A percentile compares a stretch with the other conserved stretches of the same genome.
phyloP scores from a whole-genome alignment of 1,284 basidiomycete species.

The Ceratorhiza oryzae-sativae region DNA sequence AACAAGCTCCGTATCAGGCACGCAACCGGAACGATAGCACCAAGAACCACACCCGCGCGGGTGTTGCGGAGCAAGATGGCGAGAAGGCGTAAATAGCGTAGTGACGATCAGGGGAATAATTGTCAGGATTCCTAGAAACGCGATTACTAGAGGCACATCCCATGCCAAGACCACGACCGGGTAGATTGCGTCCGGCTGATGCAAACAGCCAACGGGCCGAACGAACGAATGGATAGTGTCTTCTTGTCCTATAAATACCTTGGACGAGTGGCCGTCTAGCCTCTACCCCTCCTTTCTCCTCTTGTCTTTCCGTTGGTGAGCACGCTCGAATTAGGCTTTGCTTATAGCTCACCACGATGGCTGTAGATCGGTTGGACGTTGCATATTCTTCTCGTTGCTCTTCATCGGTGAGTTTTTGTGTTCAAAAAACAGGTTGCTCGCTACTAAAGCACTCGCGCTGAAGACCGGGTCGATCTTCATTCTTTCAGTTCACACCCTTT shows the following conservation, averaged over 20 bases:
- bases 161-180: conserved; percentile 15
- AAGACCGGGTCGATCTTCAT: conserved; percentile 39
- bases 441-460: neutral
- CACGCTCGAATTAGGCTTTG: neutral
- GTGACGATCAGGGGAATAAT: neutral
- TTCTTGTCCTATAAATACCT: conserved; percentile 13
- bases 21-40: no score
- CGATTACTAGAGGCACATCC: neutral
- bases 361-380: conserved; percentile 33
- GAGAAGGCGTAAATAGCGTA: neutral
- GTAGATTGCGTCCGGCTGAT: neutral
- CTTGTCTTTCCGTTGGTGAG: conserved; percentile 24
- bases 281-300: neutral
- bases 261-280: no score
- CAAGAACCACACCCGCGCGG: no score
- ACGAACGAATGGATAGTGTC: neutral
- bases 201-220: neutral
- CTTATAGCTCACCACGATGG: neutral
- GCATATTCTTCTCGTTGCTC: conserved; percentile 12
- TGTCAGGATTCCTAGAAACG: neutral
- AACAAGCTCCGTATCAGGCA: no score
- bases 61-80: neutral
- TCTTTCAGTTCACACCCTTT: conserved; percentile 27
- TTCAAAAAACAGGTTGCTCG: no score
- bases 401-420: conserved; percentile 17